Percentiles rank a stretch among this genome's conserved stretches.
These are phyloP conservation scores for Podaxis pistillaris DNA, from an alignment of 768 basidiomycete species.

Conservation along the genomic window DNA sequence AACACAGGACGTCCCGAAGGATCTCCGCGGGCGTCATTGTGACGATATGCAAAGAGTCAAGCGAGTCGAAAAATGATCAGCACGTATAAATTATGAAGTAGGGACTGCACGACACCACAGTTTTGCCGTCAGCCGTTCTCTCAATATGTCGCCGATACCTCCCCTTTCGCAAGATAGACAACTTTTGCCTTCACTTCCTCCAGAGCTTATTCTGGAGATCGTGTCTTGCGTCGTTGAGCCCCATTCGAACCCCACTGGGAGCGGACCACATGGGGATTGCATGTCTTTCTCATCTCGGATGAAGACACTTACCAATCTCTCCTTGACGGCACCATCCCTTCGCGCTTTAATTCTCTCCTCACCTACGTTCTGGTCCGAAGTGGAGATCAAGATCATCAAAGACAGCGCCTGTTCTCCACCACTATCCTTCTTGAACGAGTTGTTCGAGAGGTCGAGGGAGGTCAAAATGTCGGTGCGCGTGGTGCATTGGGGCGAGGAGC, in stretches of 20 bases:
- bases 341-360: constrained; percentile 5
- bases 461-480: constrained; percentile 1
- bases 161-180: neutral
- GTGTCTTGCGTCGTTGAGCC: neutral
- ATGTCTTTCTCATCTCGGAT: constrained; percentile 3
- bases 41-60: neutral
- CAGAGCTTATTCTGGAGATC: constrained; percentile 2
- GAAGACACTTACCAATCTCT: constrained; percentile 2
- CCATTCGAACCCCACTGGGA: neutral
- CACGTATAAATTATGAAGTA: neutral
- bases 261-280: neutral
- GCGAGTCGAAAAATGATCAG: neutral
- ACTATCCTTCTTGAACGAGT: constrained; percentile 2
- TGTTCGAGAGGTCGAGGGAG: neutral
- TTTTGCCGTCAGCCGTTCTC: neutral
- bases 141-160: neutral
- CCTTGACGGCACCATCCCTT: constrained; percentile 6
- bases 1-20: neutral
- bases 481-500: constrained; percentile 2
- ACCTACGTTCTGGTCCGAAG: constrained; percentile 5
- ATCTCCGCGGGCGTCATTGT: neutral
- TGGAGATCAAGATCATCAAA: constrained; percentile 7
- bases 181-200: neutral
- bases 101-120: neutral
- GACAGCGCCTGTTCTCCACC: constrained; percentile 7